A percentile compares a stretch with the other conserved stretches of the same genome.
These are phyloP conservation scores for Dalbergia oliveri DNA, from an alignment of 306 rosid genomes.

Conservation along the genomic window DNA sequence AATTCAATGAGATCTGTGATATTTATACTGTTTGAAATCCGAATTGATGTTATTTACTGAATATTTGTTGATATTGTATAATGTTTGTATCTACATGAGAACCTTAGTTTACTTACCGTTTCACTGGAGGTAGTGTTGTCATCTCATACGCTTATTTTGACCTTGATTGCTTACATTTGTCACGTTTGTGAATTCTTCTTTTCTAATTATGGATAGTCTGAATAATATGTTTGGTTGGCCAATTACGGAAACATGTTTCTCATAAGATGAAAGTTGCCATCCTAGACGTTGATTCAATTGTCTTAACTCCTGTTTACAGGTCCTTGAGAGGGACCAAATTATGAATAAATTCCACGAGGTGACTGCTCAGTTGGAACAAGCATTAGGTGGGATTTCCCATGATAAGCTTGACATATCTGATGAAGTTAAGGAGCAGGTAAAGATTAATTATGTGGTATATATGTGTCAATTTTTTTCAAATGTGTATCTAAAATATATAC, in stretches of 20 bases:
- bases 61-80: neutral
- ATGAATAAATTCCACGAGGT: conserved; percentile 67
- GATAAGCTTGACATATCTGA: conserved; percentile 79
- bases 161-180: neutral
- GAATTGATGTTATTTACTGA: neutral
- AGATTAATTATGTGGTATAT: neutral
- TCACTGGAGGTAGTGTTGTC: neutral
- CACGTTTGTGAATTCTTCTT: neutral
- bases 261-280: neutral
- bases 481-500: neutral
- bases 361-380: conserved; percentile 67
- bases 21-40: too few relatives aligned
- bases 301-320: conserved; percentile 51
- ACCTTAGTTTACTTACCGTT: conserved; percentile 15
- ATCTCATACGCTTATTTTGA: neutral
- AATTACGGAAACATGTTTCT: neutral
- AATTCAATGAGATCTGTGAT: too few relatives aligned
- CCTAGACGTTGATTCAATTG: conserved; percentile 8
- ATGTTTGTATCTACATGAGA: neutral
- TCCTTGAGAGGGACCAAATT: conserved; percentile 73
- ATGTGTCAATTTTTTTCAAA: neutral
- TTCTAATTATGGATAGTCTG: neutral
- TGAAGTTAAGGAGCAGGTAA: conserved; percentile 89
- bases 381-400: conserved; percentile 63
- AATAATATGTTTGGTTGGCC: neutral